A percentile compares a stretch with the other conserved stretches of the same genome.
These are phyloP conservation scores for Cladochytrium replicatum DNA, from an alignment of 192 early-diverging fungal genomes.

Conservation along the genomic window DNA sequence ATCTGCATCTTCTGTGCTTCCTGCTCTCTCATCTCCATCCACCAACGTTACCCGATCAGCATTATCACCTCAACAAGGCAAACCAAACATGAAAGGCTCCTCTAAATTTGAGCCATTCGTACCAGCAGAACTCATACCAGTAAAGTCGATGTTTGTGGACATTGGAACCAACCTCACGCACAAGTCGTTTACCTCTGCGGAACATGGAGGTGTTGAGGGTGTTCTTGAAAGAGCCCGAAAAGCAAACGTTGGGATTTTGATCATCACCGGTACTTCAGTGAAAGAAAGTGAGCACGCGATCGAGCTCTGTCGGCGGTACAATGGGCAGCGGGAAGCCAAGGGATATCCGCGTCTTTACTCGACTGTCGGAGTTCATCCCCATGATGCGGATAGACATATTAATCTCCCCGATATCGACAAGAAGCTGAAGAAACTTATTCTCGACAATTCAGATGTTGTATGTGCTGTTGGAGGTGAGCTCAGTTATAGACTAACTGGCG, in stretches of 20 bases:
- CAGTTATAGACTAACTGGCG: too few species aligned
- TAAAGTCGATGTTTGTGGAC: too few species aligned
- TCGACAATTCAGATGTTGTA: background rate
- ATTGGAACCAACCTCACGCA: background rate
- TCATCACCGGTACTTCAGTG: background rate
- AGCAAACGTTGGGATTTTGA: background rate
- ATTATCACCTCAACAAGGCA: too few species aligned
- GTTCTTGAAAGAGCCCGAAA: background rate
- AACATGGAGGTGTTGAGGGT: background rate
- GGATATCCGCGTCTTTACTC: background rate
- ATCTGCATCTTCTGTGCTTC: too few species aligned
- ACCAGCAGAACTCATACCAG: too few species aligned
- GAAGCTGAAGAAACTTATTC: background rate
- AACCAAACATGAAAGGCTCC: too few species aligned
- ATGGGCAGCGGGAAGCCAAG: background rate
- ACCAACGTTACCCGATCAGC: too few species aligned
- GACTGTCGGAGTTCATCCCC: background rate
- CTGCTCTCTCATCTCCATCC: too few species aligned
- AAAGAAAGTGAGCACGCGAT: background rate
- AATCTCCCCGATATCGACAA: background rate
- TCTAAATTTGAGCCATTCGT: too few species aligned
- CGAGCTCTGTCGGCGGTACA: background rate
- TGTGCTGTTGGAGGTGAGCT: conserved; percentile 5
- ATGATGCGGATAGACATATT: background rate
- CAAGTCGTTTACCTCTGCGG: background rate